phyloP scores from a whole-genome alignment of 257 asterid species.

The Primulina huaijiensis region DNA sequence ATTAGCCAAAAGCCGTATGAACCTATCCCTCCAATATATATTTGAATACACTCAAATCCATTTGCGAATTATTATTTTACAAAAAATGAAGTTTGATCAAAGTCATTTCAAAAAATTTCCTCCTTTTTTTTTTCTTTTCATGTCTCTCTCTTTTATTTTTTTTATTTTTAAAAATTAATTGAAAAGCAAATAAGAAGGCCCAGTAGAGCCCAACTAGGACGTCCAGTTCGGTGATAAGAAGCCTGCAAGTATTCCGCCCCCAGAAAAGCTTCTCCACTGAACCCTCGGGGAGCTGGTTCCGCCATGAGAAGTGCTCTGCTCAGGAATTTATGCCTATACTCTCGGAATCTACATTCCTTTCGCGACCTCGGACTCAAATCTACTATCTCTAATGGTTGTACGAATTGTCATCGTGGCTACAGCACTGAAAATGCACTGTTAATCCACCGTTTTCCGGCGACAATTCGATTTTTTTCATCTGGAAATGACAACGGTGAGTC shows the following conservation, averaged over 20 bases:
- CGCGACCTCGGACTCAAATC: constrained; percentile 25
- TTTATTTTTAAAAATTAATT: no score
- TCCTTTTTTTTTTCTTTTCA: no score
- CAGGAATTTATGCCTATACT: constrained; percentile 37
- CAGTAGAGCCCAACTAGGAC: background rate
- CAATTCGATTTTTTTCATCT: constrained; percentile 51
- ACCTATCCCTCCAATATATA: no score
- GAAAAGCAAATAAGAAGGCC: no score
- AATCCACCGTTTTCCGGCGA: constrained; percentile 26
- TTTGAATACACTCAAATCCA: no score
- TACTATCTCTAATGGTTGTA: constrained; percentile 5
- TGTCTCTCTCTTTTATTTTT: no score
- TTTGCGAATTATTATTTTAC: no score
- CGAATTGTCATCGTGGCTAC: background rate
- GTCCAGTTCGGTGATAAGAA: background rate
- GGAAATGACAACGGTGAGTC: constrained; percentile 38
- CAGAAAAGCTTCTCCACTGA: background rate
- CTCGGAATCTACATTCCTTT: constrained; percentile 41
- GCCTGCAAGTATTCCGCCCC: background rate
- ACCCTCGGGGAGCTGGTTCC: background rate
- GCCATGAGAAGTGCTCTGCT: constrained; percentile 62
- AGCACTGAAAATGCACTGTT: constrained; percentile 22
- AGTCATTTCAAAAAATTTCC: no score
- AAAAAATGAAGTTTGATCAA: no score
- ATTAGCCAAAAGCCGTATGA: no score